Evolutionary conservation across 371 early-diverging fungal species (phyloP), one percentile per base, ranked within the genome.

Genomic region (Mucor irregularis): DNA sequence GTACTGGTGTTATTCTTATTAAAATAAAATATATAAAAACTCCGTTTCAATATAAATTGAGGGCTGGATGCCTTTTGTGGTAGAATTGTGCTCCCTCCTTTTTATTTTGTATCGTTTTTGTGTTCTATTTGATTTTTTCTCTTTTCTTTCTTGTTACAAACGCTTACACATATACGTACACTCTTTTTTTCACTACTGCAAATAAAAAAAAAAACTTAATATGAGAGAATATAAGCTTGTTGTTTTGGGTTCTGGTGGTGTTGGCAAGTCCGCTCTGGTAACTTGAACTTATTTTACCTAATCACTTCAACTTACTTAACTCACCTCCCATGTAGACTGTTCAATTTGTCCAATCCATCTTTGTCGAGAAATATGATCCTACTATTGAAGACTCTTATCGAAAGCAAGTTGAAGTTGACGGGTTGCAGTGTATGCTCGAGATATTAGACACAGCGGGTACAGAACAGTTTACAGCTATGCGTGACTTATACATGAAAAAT

Each of bases 361-460:
- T 92, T 73, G 91, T 92, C 21, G 94, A 92, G 50, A 87, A 90
- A 62, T 93, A 93, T 62, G 94, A 94, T 61, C 93, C 94, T 24
- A 92, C 92, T 1, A 94, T 94, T 57, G 94, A 94, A 70, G 94
- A 94, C 66, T 90, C 90, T 25, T 94, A 92, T 72, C 79, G 93
- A 54, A 92, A 91, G 64, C 91, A 91, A 61, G 88, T 92, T 28
- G 91, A 92, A 68, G 86, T 93, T 21, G 94, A 92, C 56, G 85
- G 85, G 31, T 82, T 87, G 54, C 89, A 89, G 67, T 91, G 91
- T 67, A 89, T 92, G 89, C 79, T 94, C 35, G 94, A 94, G 67
- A 90, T 93, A 57, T 76, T 93, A 42, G 94, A 93, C 73, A 93
- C 94, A 24, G 94, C 94, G 31, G 88, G 88, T 42, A 86, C 84